Evolutionary conservation across 495 filamentous ascomycete species (phyloP), one percentile per base, ranked within the genome.

Genomic region (Parachaetomium inaequale): DNA sequence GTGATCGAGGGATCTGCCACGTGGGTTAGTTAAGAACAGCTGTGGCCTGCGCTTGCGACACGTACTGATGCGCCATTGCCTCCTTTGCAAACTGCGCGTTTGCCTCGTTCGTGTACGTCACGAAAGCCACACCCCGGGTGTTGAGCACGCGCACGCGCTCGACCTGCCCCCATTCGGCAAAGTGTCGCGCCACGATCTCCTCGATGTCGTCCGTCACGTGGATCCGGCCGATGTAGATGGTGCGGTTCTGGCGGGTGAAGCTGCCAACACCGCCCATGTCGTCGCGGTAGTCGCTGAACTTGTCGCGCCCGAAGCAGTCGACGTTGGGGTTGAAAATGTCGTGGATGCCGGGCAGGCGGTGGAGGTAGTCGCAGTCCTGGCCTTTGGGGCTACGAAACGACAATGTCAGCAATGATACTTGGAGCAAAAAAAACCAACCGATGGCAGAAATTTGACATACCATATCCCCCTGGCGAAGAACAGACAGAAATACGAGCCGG

Each of bases 201-300:
- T 97, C 93, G 63, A 97, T 97, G 70, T 96, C 93, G 74, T 97
- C 93, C n/a, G 86, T 92, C 21, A 96, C 93, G 70, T 96, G 90
- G 63, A 98, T 96, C 26, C 93, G 81, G 4, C 94, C 94, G 10
- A 96, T 79, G 68, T 98, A 98, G 11, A 98, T 81, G 3, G 95
- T 98, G 8, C 93, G 79, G 66, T 97, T 98, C 71, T 92, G 90
- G 17, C 94, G 83, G 80, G 88, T 87, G 70, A 98, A 98, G 61
- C 81, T 86, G 4, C 94, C 94, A 15, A 96, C 89, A 63, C 94
- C 94, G 36, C 93, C 93, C 94, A 98, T 97, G 70, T 98, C 92
- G 72, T 96, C 92, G 54, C 92, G 80, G 75, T 96, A 96, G 67
- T 96, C 92, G 46, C 79, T 84, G 68, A 88, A 86, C 72, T 92